These are phyloP conservation scores for Phlyctochytrium planicorne DNA, from an alignment of 192 early-diverging fungal species.

Conservation along the genomic window DNA sequence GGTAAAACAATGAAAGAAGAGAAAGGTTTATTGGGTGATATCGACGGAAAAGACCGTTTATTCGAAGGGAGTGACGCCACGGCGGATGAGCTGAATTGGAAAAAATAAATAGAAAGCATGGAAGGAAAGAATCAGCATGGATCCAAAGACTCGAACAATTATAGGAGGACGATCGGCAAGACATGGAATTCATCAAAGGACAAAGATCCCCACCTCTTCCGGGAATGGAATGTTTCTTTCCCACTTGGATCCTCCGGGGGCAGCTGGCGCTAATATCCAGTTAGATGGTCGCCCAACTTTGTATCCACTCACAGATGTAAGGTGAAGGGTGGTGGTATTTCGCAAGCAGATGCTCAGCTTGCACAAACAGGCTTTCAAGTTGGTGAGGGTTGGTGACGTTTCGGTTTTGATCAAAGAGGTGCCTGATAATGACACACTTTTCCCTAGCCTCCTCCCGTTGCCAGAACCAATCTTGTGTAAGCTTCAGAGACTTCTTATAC, in stretches of 20 bases:
- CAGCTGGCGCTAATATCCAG: constrained; percentile 57
- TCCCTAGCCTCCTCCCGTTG: constrained; percentile 74
- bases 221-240: constrained; percentile 79
- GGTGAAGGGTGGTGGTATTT: constrained; percentile 79
- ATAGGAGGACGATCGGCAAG: no score
- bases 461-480: constrained; percentile 87
- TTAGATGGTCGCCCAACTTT: no score
- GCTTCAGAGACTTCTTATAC: constrained; percentile 81
- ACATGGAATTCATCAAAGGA: no score
- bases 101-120: no score
- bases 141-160: no score
- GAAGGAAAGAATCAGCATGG: no score
- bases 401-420: constrained; percentile 80
- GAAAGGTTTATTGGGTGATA: background rate
- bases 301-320: constrained; percentile 68
- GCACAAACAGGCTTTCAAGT: constrained; percentile 60
- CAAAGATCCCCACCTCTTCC: constrained; percentile 53
- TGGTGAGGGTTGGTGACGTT: constrained; percentile 70
- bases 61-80: background rate
- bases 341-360: constrained; percentile 73
- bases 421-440: constrained; percentile 80
- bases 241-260: constrained; percentile 75
- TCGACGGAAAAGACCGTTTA: constrained; percentile 1
- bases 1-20: no score
- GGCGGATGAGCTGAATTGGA: no score